Base-by-base conservation (phyloP, 176 grass and related monocot species). In the Panicum miliaceum region DNA sequence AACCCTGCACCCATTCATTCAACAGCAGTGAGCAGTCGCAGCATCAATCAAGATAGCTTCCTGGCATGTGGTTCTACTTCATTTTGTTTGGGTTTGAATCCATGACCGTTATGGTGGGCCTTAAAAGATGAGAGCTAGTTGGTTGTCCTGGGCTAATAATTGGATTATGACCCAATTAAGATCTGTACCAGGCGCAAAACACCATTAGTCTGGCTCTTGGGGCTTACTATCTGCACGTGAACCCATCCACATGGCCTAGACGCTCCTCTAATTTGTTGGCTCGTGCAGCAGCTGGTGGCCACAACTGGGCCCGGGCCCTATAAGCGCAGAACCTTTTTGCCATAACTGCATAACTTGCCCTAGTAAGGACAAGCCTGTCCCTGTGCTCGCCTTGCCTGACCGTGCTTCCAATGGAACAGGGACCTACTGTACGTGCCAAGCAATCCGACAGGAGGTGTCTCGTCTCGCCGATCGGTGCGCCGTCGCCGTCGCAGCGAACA, bases 1-100 rank as follows among this genome's bases (percentile, higher is more conserved):
- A 91, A 78, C 45, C 89, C 92, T 94, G 76, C 57, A 72, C 3
- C 10, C 29, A 3, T 3, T 3, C 20, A 71, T 13, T 9, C 23
- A 72, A 8, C 56, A 61, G 3, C 65, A 26, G 6, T 19, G 0
- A 46, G 43, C 43, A 46, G 52, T 20, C 14, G 16, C 35, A 38
- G 15, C 64, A 12, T 12, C 22, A 61, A 3, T 27, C 59, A 53
- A 48, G 46, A 14, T 14, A 2, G 11, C 45, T n/a, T n/a, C n/a
- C n/a, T n/a, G n/a, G n/a, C n/a, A n/a, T n/a, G n/a, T n/a, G n/a
- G n/a, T n/a, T 32, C 56, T 58, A 32, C n/a, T 16, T 19, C 65
- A 41, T 10, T 68, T 73, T 18, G 13, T 32, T 52, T 10, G 41
- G 12, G 12, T 68, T 68, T 40, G 35, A 40, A 32, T 67, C 41